Evolutionary conservation across 352 stramenopile species (phyloP), one percentile per base, ranked within the genome.

Genomic region (Aphanomyces astaci): DNA sequence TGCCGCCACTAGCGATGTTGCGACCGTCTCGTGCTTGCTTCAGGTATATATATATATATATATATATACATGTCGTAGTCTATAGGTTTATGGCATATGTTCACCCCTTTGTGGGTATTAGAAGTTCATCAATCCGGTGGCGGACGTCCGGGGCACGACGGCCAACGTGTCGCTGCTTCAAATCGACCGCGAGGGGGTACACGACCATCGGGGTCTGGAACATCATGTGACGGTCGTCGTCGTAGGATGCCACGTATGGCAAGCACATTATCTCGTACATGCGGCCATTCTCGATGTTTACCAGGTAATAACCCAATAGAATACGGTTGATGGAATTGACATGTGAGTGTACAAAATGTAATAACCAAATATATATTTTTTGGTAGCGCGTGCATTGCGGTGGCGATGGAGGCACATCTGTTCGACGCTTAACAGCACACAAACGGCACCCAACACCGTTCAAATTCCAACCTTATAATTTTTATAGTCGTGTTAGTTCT

Each of bases 91-190:
- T 10, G 76, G 13, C 64, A 87, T 28, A 88, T 90, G 24, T 72
- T 77, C 57, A 71, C 48, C 27, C n/a, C n/a, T n/a, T 74, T 77
- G 11, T 68, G 36, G 49, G 49, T 40, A 39, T 2, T 72, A 92
- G 76, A 92, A 90, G 79, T 92, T 90, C 60, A 89, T 90, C 70
- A 92, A 92, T 57, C 84, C 84, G 0, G 75, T 92, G 52, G 79
- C 74, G 13, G 82, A 92, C 43, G 72, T 92, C 30, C 81, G 81
- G 3, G 88, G 81, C 53, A 71, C 78, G 4, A 85, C 80, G 67
- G 81, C 81, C 40, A 88, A 84, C 69, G 78, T 83, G 63, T 87
- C 81, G 4, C 60, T 90, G 40, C 82, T 90, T 62, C 88, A 88
- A 69, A 84, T 92, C 30, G 84, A 92, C 71, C 88, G 88, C 77